These are phyloP conservation scores for Coemansia biformis DNA, from an alignment of 192 early-diverging fungal genomes.

Conservation along the genomic window DNA sequence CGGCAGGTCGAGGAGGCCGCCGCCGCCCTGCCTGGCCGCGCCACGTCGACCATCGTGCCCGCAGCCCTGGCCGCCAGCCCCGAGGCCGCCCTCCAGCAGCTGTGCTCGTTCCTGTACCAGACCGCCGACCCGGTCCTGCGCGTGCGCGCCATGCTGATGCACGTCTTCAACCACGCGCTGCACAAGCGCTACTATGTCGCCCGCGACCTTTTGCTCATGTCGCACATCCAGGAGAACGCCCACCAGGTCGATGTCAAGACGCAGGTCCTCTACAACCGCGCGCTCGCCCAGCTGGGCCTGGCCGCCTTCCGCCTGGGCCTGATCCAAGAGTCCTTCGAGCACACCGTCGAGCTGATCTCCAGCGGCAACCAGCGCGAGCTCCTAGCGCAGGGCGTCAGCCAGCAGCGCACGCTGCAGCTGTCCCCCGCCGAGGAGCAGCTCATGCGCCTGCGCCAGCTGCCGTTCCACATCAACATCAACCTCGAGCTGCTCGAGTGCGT, in stretches of 20 bases:
- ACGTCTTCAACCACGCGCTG: constrained; percentile 95
- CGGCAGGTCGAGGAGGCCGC: constrained; percentile 57
- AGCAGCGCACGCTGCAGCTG: constrained; percentile 71
- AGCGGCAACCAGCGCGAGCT: constrained; percentile 87
- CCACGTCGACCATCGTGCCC: constrained; percentile 49
- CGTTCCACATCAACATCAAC: constrained; percentile 99
- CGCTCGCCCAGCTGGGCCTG: constrained; percentile 92
- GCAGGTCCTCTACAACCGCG: constrained; percentile 94
- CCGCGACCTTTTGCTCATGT: constrained; percentile 96
- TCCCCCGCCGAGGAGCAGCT: constrained; percentile 88
- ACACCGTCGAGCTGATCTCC: constrained; percentile 83
- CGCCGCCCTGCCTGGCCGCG: constrained; percentile 49
- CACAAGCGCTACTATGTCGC: constrained; percentile 92
- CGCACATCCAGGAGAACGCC: constrained; percentile 92
- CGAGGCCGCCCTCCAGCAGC: constrained; percentile 63
- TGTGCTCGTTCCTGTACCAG: constrained; percentile 89
- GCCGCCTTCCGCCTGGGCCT: constrained; percentile 93
- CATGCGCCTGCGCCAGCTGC: constrained; percentile 92
- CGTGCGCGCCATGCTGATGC: constrained; percentile 92
- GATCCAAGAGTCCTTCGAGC: constrained; percentile 81
- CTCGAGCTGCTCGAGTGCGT: constrained; percentile 96
- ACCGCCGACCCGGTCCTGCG: constrained; percentile 76
- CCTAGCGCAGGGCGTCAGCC: constrained; percentile 80
- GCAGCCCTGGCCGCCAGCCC: constrained; percentile 47
- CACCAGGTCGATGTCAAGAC: constrained; percentile 82